These are phyloP conservation scores for Coffea eugenioides DNA, from an alignment of 257 asterid species.

Conservation along the genomic window DNA sequence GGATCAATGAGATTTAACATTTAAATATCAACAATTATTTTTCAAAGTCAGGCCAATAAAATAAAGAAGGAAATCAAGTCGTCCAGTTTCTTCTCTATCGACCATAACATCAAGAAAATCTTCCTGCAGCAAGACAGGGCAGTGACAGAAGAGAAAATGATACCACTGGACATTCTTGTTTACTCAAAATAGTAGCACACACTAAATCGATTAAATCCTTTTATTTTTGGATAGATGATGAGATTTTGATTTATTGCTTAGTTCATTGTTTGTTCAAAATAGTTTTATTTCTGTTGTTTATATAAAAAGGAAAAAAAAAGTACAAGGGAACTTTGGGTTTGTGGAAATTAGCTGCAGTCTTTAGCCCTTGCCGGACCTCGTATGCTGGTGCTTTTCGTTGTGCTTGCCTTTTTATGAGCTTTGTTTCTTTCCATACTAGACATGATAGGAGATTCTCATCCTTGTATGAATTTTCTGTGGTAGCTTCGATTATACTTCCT, in stretches of 20 bases:
- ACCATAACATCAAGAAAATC: too few species aligned
- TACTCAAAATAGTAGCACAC: not conserved
- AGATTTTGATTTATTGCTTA: not conserved
- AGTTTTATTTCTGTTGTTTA: not conserved
- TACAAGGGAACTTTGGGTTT: not conserved
- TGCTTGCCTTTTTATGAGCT: not conserved
- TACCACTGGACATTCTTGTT: too few species aligned
- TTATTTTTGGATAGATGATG: not conserved
- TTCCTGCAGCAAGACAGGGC: too few species aligned
- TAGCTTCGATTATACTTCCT: not conserved
- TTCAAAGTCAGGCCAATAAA: too few species aligned
- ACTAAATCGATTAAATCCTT: not conserved
- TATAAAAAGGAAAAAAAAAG: too few species aligned
- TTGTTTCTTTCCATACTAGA: not conserved
- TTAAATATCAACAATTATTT: too few species aligned
- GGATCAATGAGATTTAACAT: too few species aligned
- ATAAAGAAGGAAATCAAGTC: too few species aligned
- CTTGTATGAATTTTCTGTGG: not conserved
- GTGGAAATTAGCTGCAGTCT: not conserved
- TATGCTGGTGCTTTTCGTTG: not conserved
- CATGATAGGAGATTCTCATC: not conserved
- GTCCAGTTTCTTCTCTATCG: too few species aligned
- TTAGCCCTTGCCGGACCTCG: not conserved
- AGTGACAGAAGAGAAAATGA: not conserved
- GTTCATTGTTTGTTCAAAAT: too few species aligned